Evolutionary conservation across 2,329 filamentous ascomycete species (phyloP), one percentile per base, ranked within the genome.

Genomic region (Microcyclospora tardicrescens): DNA sequence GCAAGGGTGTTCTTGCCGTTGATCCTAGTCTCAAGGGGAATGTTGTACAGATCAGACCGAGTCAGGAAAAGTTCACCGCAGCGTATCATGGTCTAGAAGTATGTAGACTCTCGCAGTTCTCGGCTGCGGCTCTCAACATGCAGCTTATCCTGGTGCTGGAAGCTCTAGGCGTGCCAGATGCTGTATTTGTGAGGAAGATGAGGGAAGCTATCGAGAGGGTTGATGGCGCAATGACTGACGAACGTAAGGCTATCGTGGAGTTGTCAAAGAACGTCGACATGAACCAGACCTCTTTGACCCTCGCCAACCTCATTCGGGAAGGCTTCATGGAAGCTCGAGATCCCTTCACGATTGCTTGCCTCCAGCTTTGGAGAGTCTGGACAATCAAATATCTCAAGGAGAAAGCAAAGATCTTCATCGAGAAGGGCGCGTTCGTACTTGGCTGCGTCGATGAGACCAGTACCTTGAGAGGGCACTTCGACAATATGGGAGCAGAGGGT

Each of bases 81-180:
- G 31, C 0, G 60, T 79, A 80, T 51, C 76, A 79, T 33, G 77
- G 75, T 2, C 66, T 98, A 1, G 91, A 98, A 57, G 81, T 98
- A 40, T 85, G 95, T 46, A 75, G 83, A 15, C 79, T 77, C 44
- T 89, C 91, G 1, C 72, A 77, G 1, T 83, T 78, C 52, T 79
- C 84, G 1, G 72, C 75, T 2, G 84, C 89, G 1, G 83, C 79
- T 3, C 69, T 98, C 33, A 98, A 98, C 50, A 75, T 87, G 27
- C 91, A 98, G 57, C 77, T 87, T 1, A 95, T 98, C 40, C 68
- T 79, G 1, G 80, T 96, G n/a, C 65, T 98, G 0, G 83, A 82
- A 11, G 68, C 76, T 3, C 72, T 95, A 0, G 84, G 84, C 0
- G 78, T 96, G 1, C 63, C 71, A 0, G 75, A 79, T 36, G 33